phyloP scores from a whole-genome alignment of 768 basidiomycete genomes.

The Imleria badia region DNA sequence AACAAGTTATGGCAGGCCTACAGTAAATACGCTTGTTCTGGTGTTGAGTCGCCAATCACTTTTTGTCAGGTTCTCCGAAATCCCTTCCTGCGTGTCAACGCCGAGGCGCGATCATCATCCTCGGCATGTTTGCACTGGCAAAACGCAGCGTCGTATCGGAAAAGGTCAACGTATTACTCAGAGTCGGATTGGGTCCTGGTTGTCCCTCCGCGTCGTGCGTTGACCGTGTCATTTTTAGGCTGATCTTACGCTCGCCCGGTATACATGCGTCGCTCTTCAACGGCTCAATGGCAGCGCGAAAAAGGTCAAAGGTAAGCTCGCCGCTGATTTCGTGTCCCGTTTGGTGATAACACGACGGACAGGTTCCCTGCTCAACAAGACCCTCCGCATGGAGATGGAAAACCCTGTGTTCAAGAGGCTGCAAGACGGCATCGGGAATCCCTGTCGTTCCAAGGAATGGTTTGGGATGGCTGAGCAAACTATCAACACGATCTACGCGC shows the following conservation, averaged over 20 bases:
- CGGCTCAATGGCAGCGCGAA: conserved; percentile 92
- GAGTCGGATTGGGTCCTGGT: conserved; percentile 76
- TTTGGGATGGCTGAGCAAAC: conserved; percentile 96
- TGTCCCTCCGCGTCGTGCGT: background rate
- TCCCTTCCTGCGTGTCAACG: conserved; percentile 80
- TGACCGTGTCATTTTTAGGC: conserved; percentile 43
- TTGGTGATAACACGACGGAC: background rate
- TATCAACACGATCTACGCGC: conserved; percentile 92
- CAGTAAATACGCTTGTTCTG: conserved; percentile 49
- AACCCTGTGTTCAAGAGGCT: conserved; percentile 83
- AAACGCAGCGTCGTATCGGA: conserved; percentile 77
- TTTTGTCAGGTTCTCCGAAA: conserved; percentile 62
- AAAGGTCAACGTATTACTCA: conserved; percentile 79
- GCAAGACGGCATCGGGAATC: conserved; percentile 74
- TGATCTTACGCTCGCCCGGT: conserved; percentile 87
- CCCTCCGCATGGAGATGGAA: conserved; percentile 83
- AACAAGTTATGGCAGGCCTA: conserved; percentile 96
- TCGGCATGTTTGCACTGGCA: conserved; percentile 96
- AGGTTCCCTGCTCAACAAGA: conserved; percentile 89
- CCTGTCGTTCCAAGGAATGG: conserved; percentile 91
- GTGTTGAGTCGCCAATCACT: background rate
- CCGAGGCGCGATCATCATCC: conserved; percentile 89
- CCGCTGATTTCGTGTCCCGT: background rate
- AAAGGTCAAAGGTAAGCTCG: conserved; percentile 83
- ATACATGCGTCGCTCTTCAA: conserved; percentile 92